Percentiles rank a stretch among this genome's conserved stretches.
phyloP scores from a whole-genome alignment of 179 eudicot genomes.

The Heliamphora pulchella region DNA sequence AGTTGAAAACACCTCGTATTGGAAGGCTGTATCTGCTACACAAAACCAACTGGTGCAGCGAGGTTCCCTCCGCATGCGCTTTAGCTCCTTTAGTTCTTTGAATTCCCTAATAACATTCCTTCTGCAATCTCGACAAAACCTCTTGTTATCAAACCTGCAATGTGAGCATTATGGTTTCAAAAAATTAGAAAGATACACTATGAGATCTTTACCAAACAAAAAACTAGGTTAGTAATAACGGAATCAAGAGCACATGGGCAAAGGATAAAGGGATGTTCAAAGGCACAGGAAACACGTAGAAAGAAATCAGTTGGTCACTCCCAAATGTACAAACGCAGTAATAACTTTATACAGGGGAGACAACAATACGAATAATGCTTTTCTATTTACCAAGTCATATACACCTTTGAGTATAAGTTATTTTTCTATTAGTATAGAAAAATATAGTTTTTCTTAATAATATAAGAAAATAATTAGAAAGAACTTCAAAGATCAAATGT shows the following conservation, averaged over 20 bases:
- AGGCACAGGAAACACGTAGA: background rate
- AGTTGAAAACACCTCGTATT: constrained; percentile 62
- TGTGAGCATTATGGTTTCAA: constrained; percentile 16
- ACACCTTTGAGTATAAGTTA: background rate
- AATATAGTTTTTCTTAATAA: too few relatives aligned
- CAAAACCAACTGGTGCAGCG: constrained; percentile 96
- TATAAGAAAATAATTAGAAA: too few relatives aligned
- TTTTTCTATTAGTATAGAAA: too few relatives aligned
- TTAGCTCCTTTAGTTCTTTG: constrained; percentile 90
- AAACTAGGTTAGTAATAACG: background rate
- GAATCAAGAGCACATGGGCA: background rate
- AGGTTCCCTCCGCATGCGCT: constrained; percentile 75
- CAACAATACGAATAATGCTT: background rate
- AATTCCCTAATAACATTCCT: constrained; percentile 96
- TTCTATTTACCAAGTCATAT: background rate
- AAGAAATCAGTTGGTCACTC: background rate
- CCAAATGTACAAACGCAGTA: background rate
- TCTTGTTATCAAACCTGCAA: constrained; percentile 94
- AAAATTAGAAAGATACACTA: constrained; percentile 3
- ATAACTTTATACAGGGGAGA: background rate
- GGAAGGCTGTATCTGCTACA: constrained; percentile 85
- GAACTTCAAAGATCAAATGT: too few relatives aligned
- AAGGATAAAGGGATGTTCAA: background rate
- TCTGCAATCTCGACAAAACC: constrained; percentile 96
- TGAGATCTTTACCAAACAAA: constrained; percentile 1